A percentile compares a stretch with the other conserved stretches of the same genome.
Conservation (phyloP, 305 asterid species). For the Withania somnifera region DNA sequence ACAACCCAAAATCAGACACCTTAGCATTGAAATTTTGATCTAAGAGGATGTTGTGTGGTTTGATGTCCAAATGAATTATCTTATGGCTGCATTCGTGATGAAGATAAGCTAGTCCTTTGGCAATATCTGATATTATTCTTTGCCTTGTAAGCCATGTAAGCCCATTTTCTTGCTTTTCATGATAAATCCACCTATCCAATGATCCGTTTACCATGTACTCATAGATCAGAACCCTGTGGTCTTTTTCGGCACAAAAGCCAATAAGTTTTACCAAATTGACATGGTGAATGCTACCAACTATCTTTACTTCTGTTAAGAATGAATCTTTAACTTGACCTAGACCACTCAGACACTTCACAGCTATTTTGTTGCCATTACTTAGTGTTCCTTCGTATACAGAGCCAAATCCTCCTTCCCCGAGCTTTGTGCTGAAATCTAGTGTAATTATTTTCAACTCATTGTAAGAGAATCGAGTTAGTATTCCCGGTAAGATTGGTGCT, state of each 20-base stretch:
- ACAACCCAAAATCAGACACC: slow-evolving; percentile 16
- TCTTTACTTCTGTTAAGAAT: slow-evolving; percentile 26
- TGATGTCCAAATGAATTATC: slow-evolving; percentile 14
- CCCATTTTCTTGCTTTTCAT: background rate
- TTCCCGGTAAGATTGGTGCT: slow-evolving; percentile 3
- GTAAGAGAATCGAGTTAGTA: slow-evolving; percentile 10
- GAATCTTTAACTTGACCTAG: slow-evolving; percentile 2
- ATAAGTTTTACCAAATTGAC: slow-evolving; percentile 17
- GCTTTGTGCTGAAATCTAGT: background rate
- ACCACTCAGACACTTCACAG: slow-evolving; percentile 1
- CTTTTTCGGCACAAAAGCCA: slow-evolving; percentile 19
- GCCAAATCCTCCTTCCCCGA: slow-evolving; percentile 14
- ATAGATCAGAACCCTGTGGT: slow-evolving; percentile 1
- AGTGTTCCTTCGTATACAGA: background rate
- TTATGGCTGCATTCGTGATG: slow-evolving; percentile 15
- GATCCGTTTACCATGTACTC: slow-evolving; percentile 16
- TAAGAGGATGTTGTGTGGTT: slow-evolving; percentile 17
- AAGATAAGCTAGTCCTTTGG: slow-evolving; percentile 16
- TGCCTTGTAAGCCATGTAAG: slow-evolving; percentile 5
- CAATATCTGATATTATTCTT: slow-evolving; percentile 5
- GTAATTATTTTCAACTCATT: background rate
- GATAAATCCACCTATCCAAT: slow-evolving; percentile 8
- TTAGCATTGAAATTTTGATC: slow-evolving; percentile 18
- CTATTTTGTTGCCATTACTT: slow-evolving; percentile 7
- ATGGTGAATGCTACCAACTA: slow-evolving; percentile 21